Evolutionary conservation across 2,329 filamentous ascomycete species (phyloP).

Genomic region (Pseudogymnoascus sp.): DNA sequence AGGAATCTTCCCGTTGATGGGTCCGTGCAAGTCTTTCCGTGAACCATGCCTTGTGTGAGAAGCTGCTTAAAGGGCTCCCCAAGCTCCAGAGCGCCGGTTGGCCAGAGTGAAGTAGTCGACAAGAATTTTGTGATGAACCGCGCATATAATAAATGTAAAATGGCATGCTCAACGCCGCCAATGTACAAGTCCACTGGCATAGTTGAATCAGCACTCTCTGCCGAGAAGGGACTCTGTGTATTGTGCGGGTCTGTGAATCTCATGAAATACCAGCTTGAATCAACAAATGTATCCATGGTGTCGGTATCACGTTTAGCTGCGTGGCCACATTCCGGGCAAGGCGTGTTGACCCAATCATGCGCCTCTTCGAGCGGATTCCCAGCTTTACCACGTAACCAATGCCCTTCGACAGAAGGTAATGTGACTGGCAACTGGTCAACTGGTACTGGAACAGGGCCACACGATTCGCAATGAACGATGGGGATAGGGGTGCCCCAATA

Average conservation of each 20-base stretch:
- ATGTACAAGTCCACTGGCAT: constrained; percentile 84
- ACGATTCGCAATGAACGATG: constrained; percentile 71
- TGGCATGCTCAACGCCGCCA: constrained; percentile 84
- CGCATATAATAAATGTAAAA: constrained; percentile 80
- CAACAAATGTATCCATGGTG: constrained; percentile 94
- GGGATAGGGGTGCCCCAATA: constrained; percentile 92
- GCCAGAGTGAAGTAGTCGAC: constrained; percentile 45
- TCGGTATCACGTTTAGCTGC: constrained; percentile 77
- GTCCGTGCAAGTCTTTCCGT: constrained; percentile 74
- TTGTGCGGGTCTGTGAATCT: constrained; percentile 70
- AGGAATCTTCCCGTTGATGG: constrained; percentile 69
- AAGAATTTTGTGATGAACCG: constrained; percentile 88
- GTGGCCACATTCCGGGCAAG: constrained; percentile 65
- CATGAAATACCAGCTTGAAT: constrained; percentile 91
- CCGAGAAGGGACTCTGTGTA: constrained; percentile 49
- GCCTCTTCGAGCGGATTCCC: constrained; percentile 72
- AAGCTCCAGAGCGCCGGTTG: constrained; percentile 31
- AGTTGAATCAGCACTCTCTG: constrained; percentile 44
- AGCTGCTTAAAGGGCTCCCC: constrained; percentile 76
- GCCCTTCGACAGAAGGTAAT: constrained; percentile 60
- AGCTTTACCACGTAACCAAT: constrained; percentile 59
- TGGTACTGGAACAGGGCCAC: constrained; percentile 73
- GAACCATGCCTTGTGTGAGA: constrained; percentile 87
- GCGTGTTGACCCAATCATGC: constrained; percentile 64
- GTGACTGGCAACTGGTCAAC: constrained; percentile 67